Evolutionary conservation across 768 basidiomycete genomes (phyloP), one percentile per base, ranked within the genome.

Genomic region (Russula dissimulans): DNA sequence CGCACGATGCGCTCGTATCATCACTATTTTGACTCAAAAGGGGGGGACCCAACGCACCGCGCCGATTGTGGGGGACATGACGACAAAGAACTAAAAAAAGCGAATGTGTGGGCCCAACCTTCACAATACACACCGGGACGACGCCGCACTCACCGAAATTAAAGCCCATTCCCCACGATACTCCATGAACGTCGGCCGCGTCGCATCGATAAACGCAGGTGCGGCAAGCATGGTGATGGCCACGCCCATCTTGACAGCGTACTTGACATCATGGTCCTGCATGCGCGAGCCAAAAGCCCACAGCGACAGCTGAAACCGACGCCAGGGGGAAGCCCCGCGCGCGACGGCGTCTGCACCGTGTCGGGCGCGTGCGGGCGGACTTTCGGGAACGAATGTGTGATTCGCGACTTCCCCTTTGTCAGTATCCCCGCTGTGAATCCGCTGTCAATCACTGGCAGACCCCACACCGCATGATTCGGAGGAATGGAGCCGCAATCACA

Each of bases 81-180:
- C 89, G n/a, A 89, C 83, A 66, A 93, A 90, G 72, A 86, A 91
- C 87, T 89, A 56, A 0, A 44, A 44, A 18, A n/a, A 12, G 11
- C 31, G 2, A 49, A 53, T 3, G 29, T 15, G 36, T 15, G 47
- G 15, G 31, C 39, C 26, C 22, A 43, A 49, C 22, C 17, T 14
- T 31, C 18, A 7, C 22, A 39, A 1, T 7, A n/a, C 17, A 6
- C 52, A 34, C 36, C 36, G n/a, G 41, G 58, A 52, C 63, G 58
- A 52, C 63, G 53, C n/a, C 18, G 36, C 32, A 75, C 81, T 68
- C 62, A 90, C 92, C 47, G 94, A 94, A 55, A 98, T 90, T 68
- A 99, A 74, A 1, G 93, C 93, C 95, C 95, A 99, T 73, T 97
- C 93, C 39, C 95, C 95, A 67, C 85, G 81, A 66, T 87, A 93